Percentiles rank a stretch among this genome's conserved stretches.
These are phyloP conservation scores for Pythium dissimile DNA, from an alignment of 352 stramenopile species.

Conservation along the genomic window DNA sequence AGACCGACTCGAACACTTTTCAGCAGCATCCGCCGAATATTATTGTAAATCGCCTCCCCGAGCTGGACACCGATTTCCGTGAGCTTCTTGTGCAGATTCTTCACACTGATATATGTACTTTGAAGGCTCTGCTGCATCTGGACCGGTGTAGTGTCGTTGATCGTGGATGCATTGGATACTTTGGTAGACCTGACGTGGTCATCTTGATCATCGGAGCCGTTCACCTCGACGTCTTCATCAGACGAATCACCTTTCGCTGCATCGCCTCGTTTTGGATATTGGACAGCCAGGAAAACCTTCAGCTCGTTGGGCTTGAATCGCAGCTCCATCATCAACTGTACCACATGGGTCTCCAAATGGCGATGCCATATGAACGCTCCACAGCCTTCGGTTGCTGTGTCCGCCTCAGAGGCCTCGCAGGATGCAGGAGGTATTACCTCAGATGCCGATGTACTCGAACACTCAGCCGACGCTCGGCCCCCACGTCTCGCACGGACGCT, in stretches of 20 bases:
- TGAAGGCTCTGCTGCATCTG: neutral
- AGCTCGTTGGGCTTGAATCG: constrained; percentile 32
- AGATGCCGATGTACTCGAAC: too few species aligned
- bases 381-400: too few species aligned
- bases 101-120: neutral
- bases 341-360: constrained; percentile 43
- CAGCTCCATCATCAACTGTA: constrained; percentile 42
- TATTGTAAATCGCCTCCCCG: constrained; percentile 44
- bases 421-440: too few species aligned
- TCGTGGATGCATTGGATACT: neutral
- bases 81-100: constrained; percentile 35
- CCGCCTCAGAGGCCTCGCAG: too few species aligned
- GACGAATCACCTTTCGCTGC: constrained; percentile 14
- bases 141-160: neutral
- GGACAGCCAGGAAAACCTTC: constrained; percentile 29
- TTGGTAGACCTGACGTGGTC: neutral
- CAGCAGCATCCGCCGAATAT: constrained; percentile 35
- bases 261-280: constrained; percentile 12
- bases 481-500: neutral
- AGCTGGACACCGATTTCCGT: constrained; percentile 29
- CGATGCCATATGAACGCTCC: constrained; percentile 25
- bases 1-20: constrained; percentile 42
- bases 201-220: neutral
- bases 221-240: neutral
- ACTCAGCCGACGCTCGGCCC: too few species aligned